Percentiles rank a stretch among this genome's conserved stretches.
These are phyloP conservation scores for Curvularia lunata DNA, from an alignment of 2,329 filamentous ascomycete species.

Conservation along the genomic window DNA sequence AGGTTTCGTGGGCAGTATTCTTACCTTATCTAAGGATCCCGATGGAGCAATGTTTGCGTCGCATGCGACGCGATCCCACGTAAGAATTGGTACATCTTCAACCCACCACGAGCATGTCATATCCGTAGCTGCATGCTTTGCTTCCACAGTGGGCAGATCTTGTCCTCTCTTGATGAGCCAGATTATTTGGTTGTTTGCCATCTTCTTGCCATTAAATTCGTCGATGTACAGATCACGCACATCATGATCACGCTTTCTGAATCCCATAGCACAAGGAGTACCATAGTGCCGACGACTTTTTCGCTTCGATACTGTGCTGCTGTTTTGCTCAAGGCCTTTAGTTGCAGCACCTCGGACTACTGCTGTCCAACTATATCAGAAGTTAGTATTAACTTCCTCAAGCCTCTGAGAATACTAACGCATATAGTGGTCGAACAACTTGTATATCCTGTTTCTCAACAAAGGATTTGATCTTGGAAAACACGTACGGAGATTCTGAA, in stretches of 20 bases:
- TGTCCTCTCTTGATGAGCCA: constrained; percentile 30
- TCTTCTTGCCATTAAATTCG: not conserved
- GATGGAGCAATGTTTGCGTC: not conserved
- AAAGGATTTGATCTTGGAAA: constrained; percentile 19
- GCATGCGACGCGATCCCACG: not conserved
- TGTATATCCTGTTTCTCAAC: constrained; percentile 1
- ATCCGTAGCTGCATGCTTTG: constrained; percentile 17
- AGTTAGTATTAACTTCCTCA: not conserved
- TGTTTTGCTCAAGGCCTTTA: constrained; percentile 31
- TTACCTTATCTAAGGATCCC: not conserved
- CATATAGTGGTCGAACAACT: constrained; percentile 21
- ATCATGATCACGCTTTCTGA: too few species aligned
- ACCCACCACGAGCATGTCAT: not conserved
- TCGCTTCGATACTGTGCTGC: constrained; percentile 13
- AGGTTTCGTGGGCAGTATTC: fast-evolving
- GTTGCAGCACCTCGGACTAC: constrained; percentile 32
- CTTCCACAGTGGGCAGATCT: constrained; percentile 10
- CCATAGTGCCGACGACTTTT: constrained; percentile 36
- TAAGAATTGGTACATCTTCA: not conserved
- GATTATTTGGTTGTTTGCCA: constrained; percentile 9
- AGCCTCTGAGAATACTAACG: constrained; percentile 17
- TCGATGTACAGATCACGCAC: not conserved
- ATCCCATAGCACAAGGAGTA: too few species aligned
- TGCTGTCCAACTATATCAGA: constrained; percentile 33
- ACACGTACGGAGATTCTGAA: constrained; percentile 35